A percentile compares a stretch with the other conserved stretches of the same genome.
These are phyloP conservation scores for Metarhizium album DNA, from an alignment of 2,329 filamentous ascomycete genomes.

Conservation along the genomic window DNA sequence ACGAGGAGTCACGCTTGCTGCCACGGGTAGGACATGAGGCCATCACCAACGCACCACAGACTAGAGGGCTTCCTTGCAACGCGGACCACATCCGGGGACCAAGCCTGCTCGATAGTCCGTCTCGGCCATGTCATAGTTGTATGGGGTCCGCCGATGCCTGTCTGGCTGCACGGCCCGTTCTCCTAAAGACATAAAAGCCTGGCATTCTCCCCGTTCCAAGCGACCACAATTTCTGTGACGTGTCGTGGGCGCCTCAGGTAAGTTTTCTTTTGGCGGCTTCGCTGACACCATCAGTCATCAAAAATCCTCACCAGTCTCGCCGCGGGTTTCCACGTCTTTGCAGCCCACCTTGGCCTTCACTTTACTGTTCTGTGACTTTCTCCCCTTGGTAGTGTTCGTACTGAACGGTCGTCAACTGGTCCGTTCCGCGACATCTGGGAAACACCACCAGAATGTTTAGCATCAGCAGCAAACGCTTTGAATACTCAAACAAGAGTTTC, in stretches of 20 bases:
- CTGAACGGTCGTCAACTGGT: not conserved
- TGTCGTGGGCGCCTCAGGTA: constrained; percentile 1
- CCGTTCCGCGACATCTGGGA: not conserved
- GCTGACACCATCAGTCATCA: constrained; percentile 1
- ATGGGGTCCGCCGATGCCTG: not conserved
- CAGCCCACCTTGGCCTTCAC: not conserved
- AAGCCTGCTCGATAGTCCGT: not conserved
- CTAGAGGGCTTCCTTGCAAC: not conserved
- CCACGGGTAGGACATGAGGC: constrained; percentile 8
- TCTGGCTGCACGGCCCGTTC: not conserved
- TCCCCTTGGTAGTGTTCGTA: not conserved
- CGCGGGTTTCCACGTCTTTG: not conserved
- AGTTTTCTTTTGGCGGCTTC: not conserved
- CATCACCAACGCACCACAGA: constrained; percentile 2
- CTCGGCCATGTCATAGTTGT: not conserved
- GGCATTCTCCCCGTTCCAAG: not conserved
- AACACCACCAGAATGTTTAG: constrained; percentile 31
- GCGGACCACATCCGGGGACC: not conserved
- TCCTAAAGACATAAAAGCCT: not conserved
- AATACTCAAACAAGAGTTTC: constrained; percentile 39
- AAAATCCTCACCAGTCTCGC: not conserved
- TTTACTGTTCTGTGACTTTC: not conserved
- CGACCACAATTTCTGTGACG: not conserved
- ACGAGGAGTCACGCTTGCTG: not conserved
- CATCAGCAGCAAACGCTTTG: constrained; percentile 27